A percentile compares a stretch with the other conserved stretches of the same genome.
Evolutionary conservation across 805 yeast genomes (phyloP).

Genomic region (Cyberlindnera petersonii): DNA sequence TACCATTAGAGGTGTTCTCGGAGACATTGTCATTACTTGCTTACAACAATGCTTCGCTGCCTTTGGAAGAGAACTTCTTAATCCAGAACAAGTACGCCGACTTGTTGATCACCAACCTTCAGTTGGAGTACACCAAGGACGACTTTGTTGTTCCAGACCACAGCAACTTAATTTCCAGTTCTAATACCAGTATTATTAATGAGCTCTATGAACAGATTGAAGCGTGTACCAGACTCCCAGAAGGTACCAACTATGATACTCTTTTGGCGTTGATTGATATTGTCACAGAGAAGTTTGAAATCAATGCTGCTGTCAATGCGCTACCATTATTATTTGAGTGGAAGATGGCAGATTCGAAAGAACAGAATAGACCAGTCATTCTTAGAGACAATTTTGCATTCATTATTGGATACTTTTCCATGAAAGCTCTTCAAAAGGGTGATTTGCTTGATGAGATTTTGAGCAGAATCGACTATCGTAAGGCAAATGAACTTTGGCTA

Average conservation of each 20-base stretch:
- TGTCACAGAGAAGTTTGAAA: conserved; percentile 37
- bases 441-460: conserved; percentile 16
- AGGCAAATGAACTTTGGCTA: conserved; percentile 17
- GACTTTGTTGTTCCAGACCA: conserved; percentile 18
- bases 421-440: conserved; percentile 9
- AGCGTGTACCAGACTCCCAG: conserved; percentile 4
- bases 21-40: conserved; percentile 22
- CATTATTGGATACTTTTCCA: conserved; percentile 13
- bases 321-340: conserved; percentile 45
- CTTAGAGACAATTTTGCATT: conserved; percentile 24
- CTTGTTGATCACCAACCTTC: conserved; percentile 16
- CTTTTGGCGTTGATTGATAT: conserved; percentile 15
- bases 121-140: conserved; percentile 19
- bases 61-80: conserved; percentile 4
- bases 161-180: conserved; percentile 20
- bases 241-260: conserved; percentile 4
- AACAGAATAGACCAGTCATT: neutral
- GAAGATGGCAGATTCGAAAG: conserved; percentile 26
- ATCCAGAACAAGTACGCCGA: conserved; percentile 21
- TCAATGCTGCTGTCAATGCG: conserved; percentile 43
- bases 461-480: conserved; percentile 23
- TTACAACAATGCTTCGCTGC: neutral
- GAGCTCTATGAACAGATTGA: conserved; percentile 24
- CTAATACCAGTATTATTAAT: conserved; percentile 20
- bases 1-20: conserved; percentile 25